Base-by-base conservation (phyloP, 2,329 filamentous ascomycete genomes). In the Colletotrichum sp. region DNA sequence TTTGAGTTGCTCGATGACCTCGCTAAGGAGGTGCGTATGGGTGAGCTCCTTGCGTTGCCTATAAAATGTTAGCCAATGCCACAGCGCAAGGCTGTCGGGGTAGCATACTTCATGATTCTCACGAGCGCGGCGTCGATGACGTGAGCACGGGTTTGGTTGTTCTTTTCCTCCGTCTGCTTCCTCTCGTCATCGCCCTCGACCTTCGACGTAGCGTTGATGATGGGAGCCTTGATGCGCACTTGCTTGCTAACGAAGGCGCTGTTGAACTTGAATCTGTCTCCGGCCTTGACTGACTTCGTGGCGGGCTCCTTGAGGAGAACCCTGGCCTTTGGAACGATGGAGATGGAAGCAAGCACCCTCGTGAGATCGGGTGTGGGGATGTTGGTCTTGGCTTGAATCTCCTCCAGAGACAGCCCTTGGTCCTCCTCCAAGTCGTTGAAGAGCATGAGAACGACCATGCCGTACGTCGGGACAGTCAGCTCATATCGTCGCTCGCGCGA, bases 391-490 rank as follows among this genome's bases (percentile, higher is more conserved):
- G 91, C 92, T 80, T 97, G 93, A 33, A 98, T 97, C 76, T 98
- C 94, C 69, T 97, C 94, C 69, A 92, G 90, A 0, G 87, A 85
- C 18, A 93, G 81, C 61, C 83, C 86, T 76, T 87, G 83, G 34
- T 81, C 87, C 8, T 89, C 86, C 4, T 81, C 81, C 1, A 97
- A 79, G 47, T 96, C 92, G 79, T 98, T 98, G 88, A 98, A 99
- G 0, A 98, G 90, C 58, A 98, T 83, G 24, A 99, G 84, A 29
- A 98, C 92, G 24, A 98, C 86, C 94, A 98, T 98, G 78, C 93
- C 95, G 81, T 97, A 97, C 0, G 97, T 98, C 2, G 95, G 93
- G 24, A 98, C 95, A 75, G 95, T 98, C 69, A 99, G 87, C 79
- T 99, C 97, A 80, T 98, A 96, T 43, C 93, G 92, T 38, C 93